Evolutionary conservation across 306 rosid species (phyloP), one percentile per base, ranked within the genome.

Genomic region (Begonia peltatifolia): DNA sequence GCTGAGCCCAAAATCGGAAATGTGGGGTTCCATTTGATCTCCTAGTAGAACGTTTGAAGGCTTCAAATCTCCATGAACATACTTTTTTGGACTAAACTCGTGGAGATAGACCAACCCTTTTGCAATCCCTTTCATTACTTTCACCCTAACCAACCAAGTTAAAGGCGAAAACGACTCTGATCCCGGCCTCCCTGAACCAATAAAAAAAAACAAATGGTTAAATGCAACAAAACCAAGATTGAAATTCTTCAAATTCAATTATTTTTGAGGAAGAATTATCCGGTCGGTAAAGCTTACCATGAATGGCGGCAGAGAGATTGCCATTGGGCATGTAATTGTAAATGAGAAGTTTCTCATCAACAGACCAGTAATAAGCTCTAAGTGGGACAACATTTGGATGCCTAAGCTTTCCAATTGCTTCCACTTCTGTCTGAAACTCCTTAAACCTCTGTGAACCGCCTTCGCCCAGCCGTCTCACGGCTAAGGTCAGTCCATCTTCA

Each of bases 401-500:
- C 68, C 84, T 83, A 47, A 90, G 76, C 78, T 79, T 86, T 58
- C 94, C 99, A 59, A 90, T 79, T 55, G 99, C 99, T 74, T 90
- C 95, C 1, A 90, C 99, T 79, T 90, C 99, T 0, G 95, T 83
- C 61, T 90, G 95, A 60, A 90, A 90, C 60, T 90, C 97, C 70
- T 86, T 90, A 66, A 80, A 79, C 69, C 99, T 78, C 68, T 90
- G 99, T 51, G 95, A 86, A 55, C 99, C 99, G 46, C 99, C 99
- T 77, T 90, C 99, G 3, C 99, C 99, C 55, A 90, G 64, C 69
- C 99, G 72, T 47, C 99, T 71, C 60, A 90, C 95, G 10, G 99
- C 99, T 64, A 90, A 69, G 30, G 75, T 81, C 47, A 72, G 71
- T 14, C 95, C 99, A 30, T 86, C 95, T 69, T 90, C 99, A 47